Evolutionary conservation across 1,284 basidiomycete genomes (phyloP).

Genomic region (Ganoderma sp.): DNA sequence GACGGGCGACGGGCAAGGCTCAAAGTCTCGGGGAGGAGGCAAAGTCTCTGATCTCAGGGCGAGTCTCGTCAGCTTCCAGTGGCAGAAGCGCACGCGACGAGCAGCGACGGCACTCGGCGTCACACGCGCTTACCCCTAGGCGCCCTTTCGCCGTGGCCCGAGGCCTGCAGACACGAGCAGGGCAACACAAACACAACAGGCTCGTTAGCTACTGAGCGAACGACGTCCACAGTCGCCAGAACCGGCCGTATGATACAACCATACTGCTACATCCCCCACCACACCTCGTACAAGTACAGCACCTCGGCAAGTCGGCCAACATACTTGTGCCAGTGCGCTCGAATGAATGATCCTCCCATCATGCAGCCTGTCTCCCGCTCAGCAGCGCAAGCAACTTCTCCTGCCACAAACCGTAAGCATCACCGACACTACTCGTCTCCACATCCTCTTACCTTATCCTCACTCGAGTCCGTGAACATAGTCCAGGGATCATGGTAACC

Average conservation of each 20-base stretch:
- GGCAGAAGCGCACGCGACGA: background rate
- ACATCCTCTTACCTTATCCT: slow-evolving; percentile 61
- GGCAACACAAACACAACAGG: background rate
- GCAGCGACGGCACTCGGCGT: too few species aligned
- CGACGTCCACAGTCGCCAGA: background rate
- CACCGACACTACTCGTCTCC: background rate
- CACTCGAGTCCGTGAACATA: slow-evolving; percentile 68
- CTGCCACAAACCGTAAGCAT: slow-evolving; percentile 21
- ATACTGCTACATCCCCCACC: slow-evolving; percentile 11
- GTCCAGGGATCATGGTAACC: slow-evolving; percentile 56
- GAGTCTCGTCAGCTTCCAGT: background rate
- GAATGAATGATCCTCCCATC: slow-evolving; percentile 4
- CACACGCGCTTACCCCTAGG: too few species aligned
- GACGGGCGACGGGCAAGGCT: background rate
- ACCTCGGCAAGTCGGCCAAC: background rate
- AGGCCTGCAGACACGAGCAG: background rate
- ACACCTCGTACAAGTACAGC: slow-evolving; percentile 3
- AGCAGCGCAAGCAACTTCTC: slow-evolving; percentile 37
- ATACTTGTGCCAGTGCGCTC: background rate
- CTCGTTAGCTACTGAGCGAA: background rate
- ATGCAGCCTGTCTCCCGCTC: slow-evolving; percentile 28
- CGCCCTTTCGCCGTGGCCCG: too few species aligned
- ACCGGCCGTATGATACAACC: slow-evolving; percentile 13
- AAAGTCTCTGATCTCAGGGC: background rate
- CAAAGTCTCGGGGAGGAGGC: too few species aligned